Percentiles rank a stretch among this genome's conserved stretches.
phyloP scores from a whole-genome alignment of 345 rosid species.

The Noccaea bulbosa region DNA sequence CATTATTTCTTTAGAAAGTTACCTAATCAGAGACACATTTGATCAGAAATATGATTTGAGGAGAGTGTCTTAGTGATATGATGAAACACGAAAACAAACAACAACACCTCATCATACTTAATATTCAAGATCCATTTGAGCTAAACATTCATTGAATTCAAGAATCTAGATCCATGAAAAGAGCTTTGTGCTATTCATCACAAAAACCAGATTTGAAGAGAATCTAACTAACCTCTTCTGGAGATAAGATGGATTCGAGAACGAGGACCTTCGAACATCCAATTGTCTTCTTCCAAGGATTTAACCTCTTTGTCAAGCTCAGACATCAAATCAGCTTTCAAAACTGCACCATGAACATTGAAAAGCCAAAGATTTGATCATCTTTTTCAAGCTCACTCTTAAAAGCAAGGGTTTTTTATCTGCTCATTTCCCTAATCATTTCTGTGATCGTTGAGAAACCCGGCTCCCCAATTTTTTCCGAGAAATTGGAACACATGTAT shows the following conservation, averaged over 20 bases:
- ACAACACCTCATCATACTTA: not conserved
- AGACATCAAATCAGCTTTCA: conserved; percentile 78
- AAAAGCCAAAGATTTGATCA: conserved; percentile 4
- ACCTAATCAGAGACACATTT: conserved; percentile 26
- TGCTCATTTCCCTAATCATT: not conserved
- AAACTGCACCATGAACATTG: conserved; percentile 49
- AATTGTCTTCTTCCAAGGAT: conserved; percentile 87
- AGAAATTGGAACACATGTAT: not conserved
- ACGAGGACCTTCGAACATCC: conserved; percentile 94
- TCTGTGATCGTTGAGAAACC: not conserved
- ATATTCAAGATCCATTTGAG: not conserved
- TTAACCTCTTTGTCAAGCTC: conserved; percentile 78
- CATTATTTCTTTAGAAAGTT: conserved; percentile 30
- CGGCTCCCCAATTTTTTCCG: not conserved
- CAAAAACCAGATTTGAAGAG: not conserved
- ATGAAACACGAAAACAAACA: not conserved
- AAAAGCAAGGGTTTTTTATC: not conserved
- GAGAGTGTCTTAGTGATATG: not conserved
- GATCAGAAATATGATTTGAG: not conserved
- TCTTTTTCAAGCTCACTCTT: not conserved
- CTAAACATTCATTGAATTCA: not conserved
- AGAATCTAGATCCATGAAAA: not conserved
- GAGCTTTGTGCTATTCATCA: too few species aligned
- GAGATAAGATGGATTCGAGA: conserved; percentile 79
- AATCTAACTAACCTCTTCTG: conserved; percentile 58